These are phyloP conservation scores for Xylaria palmicola DNA, from an alignment of 495 filamentous ascomycete genomes.

Conservation along the genomic window DNA sequence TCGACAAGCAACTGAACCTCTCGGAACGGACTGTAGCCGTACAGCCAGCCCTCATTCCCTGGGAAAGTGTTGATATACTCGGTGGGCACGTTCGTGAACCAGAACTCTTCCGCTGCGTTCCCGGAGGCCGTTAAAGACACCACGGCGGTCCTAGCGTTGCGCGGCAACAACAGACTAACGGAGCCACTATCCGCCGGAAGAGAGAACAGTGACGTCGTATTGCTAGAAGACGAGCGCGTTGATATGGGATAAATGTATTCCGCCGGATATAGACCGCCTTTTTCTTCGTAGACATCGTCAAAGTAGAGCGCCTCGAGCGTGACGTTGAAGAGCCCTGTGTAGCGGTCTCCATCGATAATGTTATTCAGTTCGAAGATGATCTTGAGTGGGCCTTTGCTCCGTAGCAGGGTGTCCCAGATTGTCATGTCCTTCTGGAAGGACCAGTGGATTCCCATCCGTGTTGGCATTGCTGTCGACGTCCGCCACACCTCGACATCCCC, in stretches of 20 bases:
- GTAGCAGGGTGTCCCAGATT: slow-evolving; percentile 66
- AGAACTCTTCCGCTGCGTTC: slow-evolving; percentile 80
- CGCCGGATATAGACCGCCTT: slow-evolving; percentile 43
- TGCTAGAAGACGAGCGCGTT: slow-evolving; percentile 49
- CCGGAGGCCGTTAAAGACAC: slow-evolving; percentile 76
- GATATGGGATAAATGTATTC: slow-evolving; percentile 76
- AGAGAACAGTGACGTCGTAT: slow-evolving; percentile 64
- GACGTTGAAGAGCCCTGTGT: slow-evolving; percentile 80
- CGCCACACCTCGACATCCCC: slow-evolving; percentile 80
- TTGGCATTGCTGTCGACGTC: slow-evolving; percentile 86
- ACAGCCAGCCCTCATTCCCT: slow-evolving; percentile 54
- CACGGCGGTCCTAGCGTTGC: slow-evolving; percentile 65
- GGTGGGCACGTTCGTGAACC: slow-evolving; percentile 80
- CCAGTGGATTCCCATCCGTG: slow-evolving; percentile 64
- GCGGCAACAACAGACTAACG: slow-evolving; percentile 58
- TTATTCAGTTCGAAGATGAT: slow-evolving; percentile 86
- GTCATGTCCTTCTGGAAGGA: slow-evolving; percentile 86
- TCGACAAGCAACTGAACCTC: slow-evolving; percentile 82
- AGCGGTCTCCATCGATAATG: slow-evolving; percentile 63
- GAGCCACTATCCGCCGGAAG: slow-evolving; percentile 66
- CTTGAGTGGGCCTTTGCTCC: slow-evolving; percentile 62
- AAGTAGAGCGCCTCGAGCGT: slow-evolving; percentile 80
- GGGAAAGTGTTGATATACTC: slow-evolving; percentile 63
- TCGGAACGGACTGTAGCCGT: slow-evolving; percentile 74
- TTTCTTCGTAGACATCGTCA: slow-evolving; percentile 38